Conservation (phyloP, 2,329 filamentous ascomycete genomes). For the Endoconidiophora laricicola region DNA sequence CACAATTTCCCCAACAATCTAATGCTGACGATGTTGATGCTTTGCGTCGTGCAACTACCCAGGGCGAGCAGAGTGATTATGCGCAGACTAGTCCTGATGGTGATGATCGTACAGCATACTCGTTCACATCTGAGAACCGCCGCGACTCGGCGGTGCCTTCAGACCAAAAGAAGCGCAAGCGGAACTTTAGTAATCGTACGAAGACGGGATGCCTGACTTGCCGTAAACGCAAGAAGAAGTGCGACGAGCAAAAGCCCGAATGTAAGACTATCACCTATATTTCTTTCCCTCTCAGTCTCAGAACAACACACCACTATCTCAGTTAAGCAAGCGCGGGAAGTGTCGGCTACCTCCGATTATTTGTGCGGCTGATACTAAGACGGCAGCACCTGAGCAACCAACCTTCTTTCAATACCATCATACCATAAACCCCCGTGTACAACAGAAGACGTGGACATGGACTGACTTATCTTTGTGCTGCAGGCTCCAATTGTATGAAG, state of each 20-base stretch:
- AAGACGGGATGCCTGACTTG: conserved; percentile 95
- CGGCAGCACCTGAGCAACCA: background rate
- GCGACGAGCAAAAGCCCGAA: conserved; percentile 81
- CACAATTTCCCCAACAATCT: conserved; percentile 28
- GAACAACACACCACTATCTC: background rate
- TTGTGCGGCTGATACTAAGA: background rate
- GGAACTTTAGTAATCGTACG: conserved; percentile 84
- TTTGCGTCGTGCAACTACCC: conserved; percentile 30
- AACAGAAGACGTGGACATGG: background rate
- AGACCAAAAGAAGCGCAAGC: conserved; percentile 53
- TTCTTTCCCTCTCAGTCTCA: background rate
- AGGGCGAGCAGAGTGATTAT: conserved; percentile 30
- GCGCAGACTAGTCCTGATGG: conserved; percentile 7
- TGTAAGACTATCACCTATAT: conserved; percentile 35
- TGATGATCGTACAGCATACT: conserved; percentile 16
- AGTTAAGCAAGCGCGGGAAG: too few relatives aligned
- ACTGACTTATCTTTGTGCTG: background rate
- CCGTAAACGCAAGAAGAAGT: conserved; percentile 88
- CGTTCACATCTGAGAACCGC: conserved; percentile 32
- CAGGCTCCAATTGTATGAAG: conserved; percentile 76
- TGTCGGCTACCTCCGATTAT: too few relatives aligned
- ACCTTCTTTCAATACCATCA: background rate
- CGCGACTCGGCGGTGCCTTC: conserved; percentile 35
- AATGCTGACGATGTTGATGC: conserved; percentile 34
- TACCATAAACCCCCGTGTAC: background rate